Base-by-base conservation (phyloP, 1,284 basidiomycete genomes). In the Xerocomus cyaneibrunnescens region DNA sequence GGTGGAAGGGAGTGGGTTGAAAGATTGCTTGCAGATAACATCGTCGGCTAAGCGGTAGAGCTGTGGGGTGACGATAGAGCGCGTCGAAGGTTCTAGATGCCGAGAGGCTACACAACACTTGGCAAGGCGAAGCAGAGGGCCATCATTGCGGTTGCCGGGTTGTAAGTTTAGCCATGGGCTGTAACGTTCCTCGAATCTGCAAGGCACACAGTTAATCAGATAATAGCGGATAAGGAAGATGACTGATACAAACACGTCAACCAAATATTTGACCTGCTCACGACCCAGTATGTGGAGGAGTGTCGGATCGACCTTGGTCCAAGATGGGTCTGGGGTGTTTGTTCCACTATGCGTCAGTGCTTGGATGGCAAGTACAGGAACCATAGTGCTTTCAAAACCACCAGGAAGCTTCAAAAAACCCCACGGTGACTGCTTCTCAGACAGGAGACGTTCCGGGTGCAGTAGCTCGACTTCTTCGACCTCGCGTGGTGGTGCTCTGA, bases 151-250 rank as follows among this genome's bases (percentile, higher is more conserved):
- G 43, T 54, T 55, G 45, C 53, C 34, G n/a, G 65, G 69, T 13
- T 72, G 72, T 14, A 75, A 54, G 48, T 65, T 66, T 10, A 77
- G 48, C 75, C 75, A 77, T 21, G 76, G 76, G 13, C 56, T 65
- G 49, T 78, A 77, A 16, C 68, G 67, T 37, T 65, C 63, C 39
- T 78, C 73, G 48, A 77, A 76, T 45, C 76, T 76, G 31, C 21
- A 23, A 16, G 10, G 35, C 30, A 41, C 13, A 17, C 5, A 16
- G 39, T 50, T 40, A 19, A 44, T 49, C 17, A 56, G 46, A 45
- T 36, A 13, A 35, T 7, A 30, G 25, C 8, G n/a, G 41, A 30
- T 27, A 25, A 31, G 32, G 23, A 44, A 31, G 16, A 51, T n/a
- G 34, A 19, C 5, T 5, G 17, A 51, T 27, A 61, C 74, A 10